Conservation (phyloP, 306 rosid genomes). For the Malus sieversii region DNA sequence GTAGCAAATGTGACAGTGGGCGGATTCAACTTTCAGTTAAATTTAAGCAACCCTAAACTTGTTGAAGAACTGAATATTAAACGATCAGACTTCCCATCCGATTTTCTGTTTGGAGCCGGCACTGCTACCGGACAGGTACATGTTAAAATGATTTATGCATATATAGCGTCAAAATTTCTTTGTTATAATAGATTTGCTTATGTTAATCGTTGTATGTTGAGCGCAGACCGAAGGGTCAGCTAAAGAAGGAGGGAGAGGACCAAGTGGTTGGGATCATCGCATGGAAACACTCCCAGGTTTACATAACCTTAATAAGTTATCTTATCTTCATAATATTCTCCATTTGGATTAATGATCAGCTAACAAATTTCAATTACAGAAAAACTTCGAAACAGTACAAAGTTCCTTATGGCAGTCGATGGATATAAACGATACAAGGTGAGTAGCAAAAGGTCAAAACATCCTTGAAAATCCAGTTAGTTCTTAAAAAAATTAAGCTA, state of each 20-base stretch:
- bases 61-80: too few species aligned
- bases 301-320: not conserved
- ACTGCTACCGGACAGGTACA: constrained; percentile 10
- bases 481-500: too few species aligned
- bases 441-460: not conserved
- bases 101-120: constrained; percentile 8
- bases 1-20: too few species aligned
- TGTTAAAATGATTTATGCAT: too few species aligned
- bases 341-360: not conserved
- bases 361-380: not conserved
- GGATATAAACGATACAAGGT: constrained; percentile 10
- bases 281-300: constrained; percentile 7
- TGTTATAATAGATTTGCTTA: not conserved
- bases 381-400: not conserved
- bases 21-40: too few species aligned
- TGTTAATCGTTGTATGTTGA: not conserved
- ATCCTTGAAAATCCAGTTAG: not conserved
- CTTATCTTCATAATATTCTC: not conserved
- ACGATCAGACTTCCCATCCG: not conserved
- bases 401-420: not conserved
- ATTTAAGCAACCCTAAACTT: too few species aligned
- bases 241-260: constrained; percentile 5
- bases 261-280: constrained; percentile 8
- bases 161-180: too few species aligned
- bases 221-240: constrained; percentile 8